A percentile compares a stretch with the other conserved stretches of the same genome.
phyloP scores from a whole-genome alignment of 768 basidiomycete species.

The Mycena metata region DNA sequence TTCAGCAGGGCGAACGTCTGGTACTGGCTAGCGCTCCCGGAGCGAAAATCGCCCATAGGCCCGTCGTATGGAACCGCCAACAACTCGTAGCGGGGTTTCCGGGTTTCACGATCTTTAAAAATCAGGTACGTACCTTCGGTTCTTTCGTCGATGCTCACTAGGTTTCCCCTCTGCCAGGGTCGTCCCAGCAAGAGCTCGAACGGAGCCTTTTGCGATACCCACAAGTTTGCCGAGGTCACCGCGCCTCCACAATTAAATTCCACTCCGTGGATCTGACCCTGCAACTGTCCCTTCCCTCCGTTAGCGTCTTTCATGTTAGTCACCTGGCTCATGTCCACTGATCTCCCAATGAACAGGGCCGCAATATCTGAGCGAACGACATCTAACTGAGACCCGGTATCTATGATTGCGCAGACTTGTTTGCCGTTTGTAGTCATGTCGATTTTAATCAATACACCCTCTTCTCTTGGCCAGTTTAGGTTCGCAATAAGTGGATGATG shows the following conservation, averaged over 20 bases:
- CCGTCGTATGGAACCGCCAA: slow-evolving; percentile 20
- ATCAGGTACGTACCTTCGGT: slow-evolving; percentile 45
- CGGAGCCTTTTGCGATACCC: slow-evolving; percentile 30
- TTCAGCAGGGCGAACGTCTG: neutral
- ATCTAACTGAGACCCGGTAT: slow-evolving; percentile 47
- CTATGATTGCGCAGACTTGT: slow-evolving; percentile 40
- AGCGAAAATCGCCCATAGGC: neutral
- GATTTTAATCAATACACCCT: slow-evolving; percentile 30
- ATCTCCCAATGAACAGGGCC: neutral
- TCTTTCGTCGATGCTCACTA: slow-evolving; percentile 44
- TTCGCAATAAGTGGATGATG: neutral
- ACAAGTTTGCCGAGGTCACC: slow-evolving; percentile 39
- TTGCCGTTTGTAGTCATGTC: slow-evolving; percentile 30
- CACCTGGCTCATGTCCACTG: slow-evolving; percentile 27
- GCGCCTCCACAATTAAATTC: slow-evolving; percentile 42
- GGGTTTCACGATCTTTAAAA: slow-evolving; percentile 36
- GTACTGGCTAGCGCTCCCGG: neutral
- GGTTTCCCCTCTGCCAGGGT: slow-evolving; percentile 44
- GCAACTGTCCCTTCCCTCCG: slow-evolving; percentile 39
- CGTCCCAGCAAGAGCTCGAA: slow-evolving; percentile 42
- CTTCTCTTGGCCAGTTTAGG: neutral
- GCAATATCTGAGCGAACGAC: slow-evolving; percentile 36
- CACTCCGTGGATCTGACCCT: slow-evolving; percentile 40
- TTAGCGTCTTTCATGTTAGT: slow-evolving; percentile 47
- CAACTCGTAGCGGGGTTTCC: slow-evolving; percentile 31